phyloP scores from a whole-genome alignment of 768 basidiomycete species.

The Cyclocybe cylindracea region DNA sequence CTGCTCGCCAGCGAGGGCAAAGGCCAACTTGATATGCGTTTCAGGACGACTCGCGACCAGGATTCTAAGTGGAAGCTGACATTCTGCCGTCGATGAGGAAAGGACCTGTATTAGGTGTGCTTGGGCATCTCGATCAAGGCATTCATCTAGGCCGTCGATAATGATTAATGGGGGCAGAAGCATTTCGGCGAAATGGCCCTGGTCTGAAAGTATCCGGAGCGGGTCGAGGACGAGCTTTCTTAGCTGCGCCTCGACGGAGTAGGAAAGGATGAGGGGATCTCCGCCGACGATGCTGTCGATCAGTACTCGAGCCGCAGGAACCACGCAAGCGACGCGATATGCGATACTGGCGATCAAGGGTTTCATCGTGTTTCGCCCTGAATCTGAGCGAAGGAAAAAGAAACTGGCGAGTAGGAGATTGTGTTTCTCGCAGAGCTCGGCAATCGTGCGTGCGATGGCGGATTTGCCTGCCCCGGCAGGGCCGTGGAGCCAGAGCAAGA shows the following conservation, averaged over 20 bases:
- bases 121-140: slow-evolving; percentile 2
- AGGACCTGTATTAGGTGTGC: background rate
- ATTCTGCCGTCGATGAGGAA: background rate
- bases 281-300: slow-evolving; percentile 4
- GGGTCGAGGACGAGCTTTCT: slow-evolving; percentile 9
- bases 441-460: slow-evolving; percentile 11
- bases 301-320: slow-evolving; percentile 3
- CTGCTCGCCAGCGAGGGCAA: background rate
- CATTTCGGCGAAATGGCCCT: background rate
- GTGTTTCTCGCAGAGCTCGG: slow-evolving; percentile 3
- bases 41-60: slow-evolving; percentile 17
- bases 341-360: slow-evolving; percentile 13
- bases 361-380: slow-evolving; percentile 1
- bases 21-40: background rate
- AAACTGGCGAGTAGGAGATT: slow-evolving; percentile 6
- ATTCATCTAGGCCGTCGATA: slow-evolving; percentile 20
- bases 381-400: slow-evolving; percentile 12
- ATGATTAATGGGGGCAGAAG: slow-evolving; percentile 2
- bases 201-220: background rate
- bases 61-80: slow-evolving; percentile 1
- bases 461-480: slow-evolving; percentile 18
- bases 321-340: slow-evolving; percentile 4
- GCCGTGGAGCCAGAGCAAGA: no score
- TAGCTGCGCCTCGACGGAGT: slow-evolving; percentile 9
- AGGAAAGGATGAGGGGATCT: slow-evolving; percentile 8